phyloP scores from a whole-genome alignment of 129 eudicot species.

The Cynara cardunculus region DNA sequence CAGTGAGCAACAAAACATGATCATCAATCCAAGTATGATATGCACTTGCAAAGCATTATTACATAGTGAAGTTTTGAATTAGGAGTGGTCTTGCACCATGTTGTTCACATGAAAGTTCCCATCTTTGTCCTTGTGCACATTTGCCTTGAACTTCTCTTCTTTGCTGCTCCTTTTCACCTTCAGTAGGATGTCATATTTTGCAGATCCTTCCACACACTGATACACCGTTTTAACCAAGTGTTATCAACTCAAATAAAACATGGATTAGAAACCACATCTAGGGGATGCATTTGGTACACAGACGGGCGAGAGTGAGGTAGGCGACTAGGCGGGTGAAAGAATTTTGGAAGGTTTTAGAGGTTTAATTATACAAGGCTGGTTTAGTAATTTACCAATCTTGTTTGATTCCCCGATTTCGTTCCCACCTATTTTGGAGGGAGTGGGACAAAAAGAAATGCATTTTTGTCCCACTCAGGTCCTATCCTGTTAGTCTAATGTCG shows the following conservation, averaged over 20 bases:
- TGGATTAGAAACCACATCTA: too few relatives aligned
- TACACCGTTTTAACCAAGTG: not conserved
- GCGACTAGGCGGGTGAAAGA: not conserved
- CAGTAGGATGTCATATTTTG: conserved; percentile 63
- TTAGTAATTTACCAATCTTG: not conserved
- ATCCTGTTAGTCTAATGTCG: too few relatives aligned
- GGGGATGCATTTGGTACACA: too few relatives aligned
- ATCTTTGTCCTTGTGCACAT: conserved; percentile 70
- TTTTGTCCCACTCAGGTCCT: not conserved
- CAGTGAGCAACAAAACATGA: not conserved
- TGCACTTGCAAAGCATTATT: conserved; percentile 13
- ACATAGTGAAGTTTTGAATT: not conserved
- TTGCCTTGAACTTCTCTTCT: conserved; percentile 79
- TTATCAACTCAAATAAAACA: not conserved
- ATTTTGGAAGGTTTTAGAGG: not conserved
- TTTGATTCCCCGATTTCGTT: not conserved
- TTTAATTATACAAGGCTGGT: not conserved
- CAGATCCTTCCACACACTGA: conserved; percentile 52
- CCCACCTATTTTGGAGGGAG: not conserved
- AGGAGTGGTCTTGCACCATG: conserved; percentile 50
- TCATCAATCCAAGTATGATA: not conserved
- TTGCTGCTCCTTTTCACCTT: conserved; percentile 75
- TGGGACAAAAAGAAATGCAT: not conserved
- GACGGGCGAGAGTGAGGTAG: too few relatives aligned
- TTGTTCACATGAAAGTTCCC: conserved; percentile 59